Conservation (phyloP, 345 rosid genomes). For the Passiflora organensis region DNA sequence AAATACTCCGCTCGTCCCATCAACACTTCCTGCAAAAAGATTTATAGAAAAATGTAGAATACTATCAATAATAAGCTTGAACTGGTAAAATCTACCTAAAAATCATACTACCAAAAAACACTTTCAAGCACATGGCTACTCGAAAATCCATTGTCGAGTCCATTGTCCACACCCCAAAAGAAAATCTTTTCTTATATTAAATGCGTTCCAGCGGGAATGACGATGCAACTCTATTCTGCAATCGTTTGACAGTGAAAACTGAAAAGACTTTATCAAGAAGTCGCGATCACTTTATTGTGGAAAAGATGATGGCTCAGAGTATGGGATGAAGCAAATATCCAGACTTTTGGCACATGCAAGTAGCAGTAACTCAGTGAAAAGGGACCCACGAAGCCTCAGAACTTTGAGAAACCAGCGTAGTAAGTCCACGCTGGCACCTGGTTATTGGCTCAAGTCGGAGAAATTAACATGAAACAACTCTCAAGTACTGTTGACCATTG, state of each 20-base stretch:
- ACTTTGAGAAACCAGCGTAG: conserved; percentile 14
- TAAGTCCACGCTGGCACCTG: conserved; percentile 7
- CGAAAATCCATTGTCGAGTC: no score
- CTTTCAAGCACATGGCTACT: no score
- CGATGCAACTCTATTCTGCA: no score
- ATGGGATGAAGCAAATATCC: conserved; percentile 33
- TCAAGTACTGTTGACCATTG: neutral
- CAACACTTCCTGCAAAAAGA: conserved; percentile 70
- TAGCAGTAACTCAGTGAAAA: conserved; percentile 18
- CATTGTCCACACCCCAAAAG: no score
- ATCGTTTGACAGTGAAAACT: neutral
- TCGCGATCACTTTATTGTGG: conserved; percentile 10
- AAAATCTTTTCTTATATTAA: no score
- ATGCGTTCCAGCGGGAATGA: no score
- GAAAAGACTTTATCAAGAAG: conserved; percentile 7
- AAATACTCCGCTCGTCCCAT: conserved; percentile 93
- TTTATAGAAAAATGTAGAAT: neutral
- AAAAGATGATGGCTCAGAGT: conserved; percentile 18
- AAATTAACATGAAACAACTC: conserved; percentile 18
- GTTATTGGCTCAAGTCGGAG: conserved; percentile 23
- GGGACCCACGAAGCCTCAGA: conserved; percentile 29
- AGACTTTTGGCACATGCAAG: conserved; percentile 57
- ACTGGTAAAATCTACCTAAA: no score
- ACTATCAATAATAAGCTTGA: no score
- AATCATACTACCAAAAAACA: no score